phyloP scores from a whole-genome alignment of 768 basidiomycete species.

The Auriscalpium vulgare region DNA sequence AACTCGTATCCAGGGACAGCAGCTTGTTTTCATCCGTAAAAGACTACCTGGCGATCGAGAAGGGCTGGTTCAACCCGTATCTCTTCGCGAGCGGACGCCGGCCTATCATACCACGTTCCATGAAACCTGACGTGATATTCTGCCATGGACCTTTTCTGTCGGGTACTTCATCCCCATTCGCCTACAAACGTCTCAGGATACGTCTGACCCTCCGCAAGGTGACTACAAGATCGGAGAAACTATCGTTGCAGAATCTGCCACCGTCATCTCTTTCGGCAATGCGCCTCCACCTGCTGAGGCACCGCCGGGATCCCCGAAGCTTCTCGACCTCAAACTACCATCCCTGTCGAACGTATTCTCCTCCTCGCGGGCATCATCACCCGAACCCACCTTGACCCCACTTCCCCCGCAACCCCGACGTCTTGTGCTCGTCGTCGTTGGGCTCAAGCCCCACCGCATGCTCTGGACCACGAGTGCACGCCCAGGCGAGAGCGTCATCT shows the following conservation, averaged over 20 bases:
- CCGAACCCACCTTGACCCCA: conserved; percentile 36
- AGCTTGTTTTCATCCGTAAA: conserved; percentile 54
- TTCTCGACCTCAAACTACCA: conserved; percentile 25
- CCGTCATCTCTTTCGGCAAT: conserved; percentile 37
- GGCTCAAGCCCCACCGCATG: conserved; percentile 51
- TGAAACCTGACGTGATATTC: conserved; percentile 60
- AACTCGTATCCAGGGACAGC: conserved; percentile 32
- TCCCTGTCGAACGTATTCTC: conserved; percentile 36
- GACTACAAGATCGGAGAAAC: conserved; percentile 55
- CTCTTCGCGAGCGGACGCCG: conserved; percentile 52
- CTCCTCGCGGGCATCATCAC: conserved; percentile 45
- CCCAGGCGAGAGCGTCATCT: conserved; percentile 54
- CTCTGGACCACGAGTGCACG: conserved; percentile 54
- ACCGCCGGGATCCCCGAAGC: conserved; percentile 8
- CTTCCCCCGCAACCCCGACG: conserved; percentile 41
- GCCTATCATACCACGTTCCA: conserved; percentile 51
- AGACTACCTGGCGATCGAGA: conserved; percentile 54
- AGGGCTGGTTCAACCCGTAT: conserved; percentile 65
- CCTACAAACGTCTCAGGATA: neutral
- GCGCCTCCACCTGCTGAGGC: conserved; percentile 13
- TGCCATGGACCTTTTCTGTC: conserved; percentile 57
- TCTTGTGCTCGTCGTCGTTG: conserved; percentile 48
- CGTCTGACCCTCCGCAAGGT: conserved; percentile 25
- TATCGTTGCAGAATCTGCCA: conserved; percentile 46
- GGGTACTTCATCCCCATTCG: conserved; percentile 25